A percentile compares a stretch with the other conserved stretches of the same genome.
Evolutionary conservation across 345 rosid genomes (phyloP).

Genomic region (Arabis alpina): DNA sequence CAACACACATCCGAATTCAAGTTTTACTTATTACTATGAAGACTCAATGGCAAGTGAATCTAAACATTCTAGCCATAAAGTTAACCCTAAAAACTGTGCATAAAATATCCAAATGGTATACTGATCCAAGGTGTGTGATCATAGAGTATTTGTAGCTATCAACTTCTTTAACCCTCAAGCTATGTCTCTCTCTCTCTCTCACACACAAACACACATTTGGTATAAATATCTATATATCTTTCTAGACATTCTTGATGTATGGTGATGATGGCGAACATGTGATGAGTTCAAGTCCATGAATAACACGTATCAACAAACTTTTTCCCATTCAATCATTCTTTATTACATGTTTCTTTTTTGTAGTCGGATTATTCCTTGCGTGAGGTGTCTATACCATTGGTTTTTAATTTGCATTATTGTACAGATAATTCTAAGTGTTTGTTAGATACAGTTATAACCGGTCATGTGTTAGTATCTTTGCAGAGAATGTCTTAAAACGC

Average conservation of each 20-base stretch:
- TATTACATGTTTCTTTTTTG: constrained; percentile 23
- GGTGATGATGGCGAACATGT: constrained; percentile 30
- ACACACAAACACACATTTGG: no score
- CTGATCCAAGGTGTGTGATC: constrained; percentile 30
- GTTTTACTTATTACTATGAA: constrained; percentile 1
- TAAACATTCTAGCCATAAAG: constrained; percentile 6
- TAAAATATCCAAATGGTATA: constrained; percentile 33
- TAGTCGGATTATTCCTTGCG: constrained; percentile 41
- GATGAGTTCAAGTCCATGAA: constrained; percentile 34
- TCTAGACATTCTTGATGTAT: constrained; percentile 28
- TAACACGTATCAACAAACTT: constrained; percentile 29
- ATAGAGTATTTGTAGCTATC: constrained; percentile 27
- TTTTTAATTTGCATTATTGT: constrained; percentile 22
- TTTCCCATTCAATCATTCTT: constrained; percentile 18
- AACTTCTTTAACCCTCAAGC: constrained; percentile 31
- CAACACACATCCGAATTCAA: constrained; percentile 1
- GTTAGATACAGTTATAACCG: constrained; percentile 37
- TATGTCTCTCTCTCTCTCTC: constrained; percentile 28
- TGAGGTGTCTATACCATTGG: constrained; percentile 37
- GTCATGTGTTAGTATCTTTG: constrained; percentile 28
- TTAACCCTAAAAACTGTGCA: constrained; percentile 15
- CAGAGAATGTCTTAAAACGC: constrained; percentile 26
- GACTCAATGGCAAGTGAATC: constrained; percentile 17
- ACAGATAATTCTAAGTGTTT: constrained; percentile 32
- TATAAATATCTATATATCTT: no score